phyloP scores from a whole-genome alignment of 805 yeast species.

The Metschnikowia lachancei region DNA sequence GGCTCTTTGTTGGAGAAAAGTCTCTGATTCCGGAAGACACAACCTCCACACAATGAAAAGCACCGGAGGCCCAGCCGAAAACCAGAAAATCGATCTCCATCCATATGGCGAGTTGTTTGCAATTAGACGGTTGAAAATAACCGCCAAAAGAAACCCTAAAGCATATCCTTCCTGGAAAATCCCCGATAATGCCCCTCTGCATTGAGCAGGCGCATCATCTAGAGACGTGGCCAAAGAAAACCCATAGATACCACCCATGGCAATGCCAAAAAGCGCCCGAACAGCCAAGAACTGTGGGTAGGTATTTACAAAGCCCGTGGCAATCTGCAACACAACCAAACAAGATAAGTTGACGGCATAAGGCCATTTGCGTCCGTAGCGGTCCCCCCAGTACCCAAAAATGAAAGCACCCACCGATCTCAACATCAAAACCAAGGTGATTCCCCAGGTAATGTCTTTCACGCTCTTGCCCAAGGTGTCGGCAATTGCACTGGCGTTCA shows the following conservation, averaged over 20 bases:
- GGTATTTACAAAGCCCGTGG: constrained; percentile 59
- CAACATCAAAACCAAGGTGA: constrained; percentile 65
- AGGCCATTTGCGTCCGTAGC: constrained; percentile 62
- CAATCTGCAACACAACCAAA: constrained; percentile 55
- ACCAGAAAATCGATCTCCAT: constrained; percentile 70
- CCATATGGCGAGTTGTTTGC: constrained; percentile 44
- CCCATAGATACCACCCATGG: constrained; percentile 73
- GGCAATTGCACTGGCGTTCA: constrained; percentile 50
- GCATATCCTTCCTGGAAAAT: constrained; percentile 81
- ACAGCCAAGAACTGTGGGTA: constrained; percentile 59
- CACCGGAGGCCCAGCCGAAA: constrained; percentile 66
- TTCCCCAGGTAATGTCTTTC: constrained; percentile 64
- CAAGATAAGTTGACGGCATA: constrained; percentile 44
- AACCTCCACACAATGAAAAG: constrained; percentile 57
- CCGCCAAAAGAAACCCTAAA: constrained; percentile 64
- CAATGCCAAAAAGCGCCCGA: constrained; percentile 60
- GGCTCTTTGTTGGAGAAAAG: constrained; percentile 33
- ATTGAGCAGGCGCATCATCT: constrained; percentile 58
- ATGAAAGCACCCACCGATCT: constrained; percentile 63
- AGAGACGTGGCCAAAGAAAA: constrained; percentile 64
- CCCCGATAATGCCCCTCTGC: constrained; percentile 62
- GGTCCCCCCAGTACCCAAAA: constrained; percentile 61
- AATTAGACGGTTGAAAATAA: constrained; percentile 62
- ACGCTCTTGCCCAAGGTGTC: constrained; percentile 42
- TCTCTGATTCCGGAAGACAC: constrained; percentile 56